Evolutionary conservation across 805 yeast species (phyloP).

Genomic region (Candida coleopterorum): DNA sequence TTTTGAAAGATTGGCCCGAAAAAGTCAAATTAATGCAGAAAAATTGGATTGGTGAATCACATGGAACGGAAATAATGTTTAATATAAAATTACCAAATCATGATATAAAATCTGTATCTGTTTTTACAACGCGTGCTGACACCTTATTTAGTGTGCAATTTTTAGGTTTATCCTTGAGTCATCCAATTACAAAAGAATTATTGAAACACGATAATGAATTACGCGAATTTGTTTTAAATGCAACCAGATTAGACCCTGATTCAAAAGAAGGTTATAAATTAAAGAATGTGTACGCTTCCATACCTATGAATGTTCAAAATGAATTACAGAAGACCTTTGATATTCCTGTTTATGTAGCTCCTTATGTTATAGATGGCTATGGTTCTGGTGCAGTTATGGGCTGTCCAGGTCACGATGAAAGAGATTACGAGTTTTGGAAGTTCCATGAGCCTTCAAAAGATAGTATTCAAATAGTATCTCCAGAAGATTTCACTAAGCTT

Average conservation of each 20-base stretch:
- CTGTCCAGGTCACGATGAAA: conserved; percentile 86
- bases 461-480: conserved; percentile 44
- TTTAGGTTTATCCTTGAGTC: conserved; percentile 71
- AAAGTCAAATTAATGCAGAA: conserved; percentile 87
- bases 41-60: conserved; percentile 90
- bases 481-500: conserved; percentile 25
- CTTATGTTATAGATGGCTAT: conserved; percentile 78
- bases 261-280: conserved; percentile 55
- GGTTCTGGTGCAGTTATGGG: conserved; percentile 98
- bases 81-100: conserved; percentile 13
- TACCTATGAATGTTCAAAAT: conserved; percentile 53
- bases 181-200: conserved; percentile 48
- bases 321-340: conserved; percentile 12
- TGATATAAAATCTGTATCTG: conserved; percentile 31
- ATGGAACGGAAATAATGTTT: conserved; percentile 70
- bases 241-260: conserved; percentile 32
- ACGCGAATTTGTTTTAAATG: conserved; percentile 45
- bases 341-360: conserved; percentile 83
- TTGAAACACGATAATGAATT: conserved; percentile 39
- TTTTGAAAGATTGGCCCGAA: conserved; percentile 75
- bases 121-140: conserved; percentile 88
- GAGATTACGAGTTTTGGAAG: conserved; percentile 82
- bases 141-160: conserved; percentile 81
- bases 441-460: conserved; percentile 47
- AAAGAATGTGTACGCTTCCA: conserved; percentile 35